phyloP scores from a whole-genome alignment of 2,329 filamentous ascomycete species.

The Byssochlamys sp. region DNA sequence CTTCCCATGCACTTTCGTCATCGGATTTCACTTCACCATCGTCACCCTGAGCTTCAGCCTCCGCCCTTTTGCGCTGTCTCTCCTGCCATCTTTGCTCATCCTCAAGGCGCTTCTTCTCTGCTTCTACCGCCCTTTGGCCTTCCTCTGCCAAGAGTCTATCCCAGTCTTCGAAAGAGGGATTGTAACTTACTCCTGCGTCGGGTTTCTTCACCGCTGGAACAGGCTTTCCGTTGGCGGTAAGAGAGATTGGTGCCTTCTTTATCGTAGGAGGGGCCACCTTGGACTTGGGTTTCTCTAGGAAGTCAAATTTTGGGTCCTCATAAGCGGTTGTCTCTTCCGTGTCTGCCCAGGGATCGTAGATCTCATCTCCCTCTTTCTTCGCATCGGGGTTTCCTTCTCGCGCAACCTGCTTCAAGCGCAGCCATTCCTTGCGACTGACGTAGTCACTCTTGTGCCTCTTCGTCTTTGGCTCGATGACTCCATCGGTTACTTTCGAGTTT shows the following conservation, averaged over 20 bases:
- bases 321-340: constrained; percentile 32
- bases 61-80: constrained; percentile 54
- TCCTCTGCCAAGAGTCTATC: constrained; percentile 64
- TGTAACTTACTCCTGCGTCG: constrained; percentile 79
- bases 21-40: constrained; percentile 68
- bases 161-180: constrained; percentile 80
- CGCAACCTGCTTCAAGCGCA: constrained; percentile 67
- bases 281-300: constrained; percentile 56
- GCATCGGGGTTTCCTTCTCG: constrained; percentile 48
- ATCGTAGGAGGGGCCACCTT: constrained; percentile 67
- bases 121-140: constrained; percentile 67
- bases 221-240: constrained; percentile 70
- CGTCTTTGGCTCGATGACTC: constrained; percentile 53
- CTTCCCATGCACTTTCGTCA: constrained; percentile 86
- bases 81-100: constrained; percentile 58
- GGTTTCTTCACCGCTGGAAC: constrained; percentile 72
- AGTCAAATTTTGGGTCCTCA: constrained; percentile 50
- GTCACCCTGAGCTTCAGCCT: constrained; percentile 60
- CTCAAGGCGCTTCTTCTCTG: constrained; percentile 63
- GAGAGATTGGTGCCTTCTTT: constrained; percentile 65
- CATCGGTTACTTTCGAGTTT: constrained; percentile 60
- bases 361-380: constrained; percentile 47
- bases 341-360: constrained; percentile 70
- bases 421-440: constrained; percentile 75
- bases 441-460: constrained; percentile 72